Evolutionary conservation across 148 eudicot species (phyloP), one percentile per base, ranked within the genome.

Genomic region (Camellia japonica): DNA sequence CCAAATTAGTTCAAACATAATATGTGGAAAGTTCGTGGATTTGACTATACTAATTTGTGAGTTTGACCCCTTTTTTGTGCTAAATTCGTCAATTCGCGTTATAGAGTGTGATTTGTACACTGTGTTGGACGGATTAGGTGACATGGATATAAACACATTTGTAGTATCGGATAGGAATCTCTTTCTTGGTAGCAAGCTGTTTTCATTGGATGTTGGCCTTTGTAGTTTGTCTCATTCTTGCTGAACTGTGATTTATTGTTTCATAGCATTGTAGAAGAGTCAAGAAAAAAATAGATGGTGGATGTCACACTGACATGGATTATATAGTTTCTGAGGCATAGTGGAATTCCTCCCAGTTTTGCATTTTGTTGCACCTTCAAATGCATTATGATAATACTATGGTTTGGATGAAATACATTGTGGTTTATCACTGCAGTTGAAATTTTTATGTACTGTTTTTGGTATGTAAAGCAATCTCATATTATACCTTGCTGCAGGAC

Each of bases 361-460:
- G 67, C 30, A 63, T 63, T 8, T 8, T 63, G 19, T 63, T 63
- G 8, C 20, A 19, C 30, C 0, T 1, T 16, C 3, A 42, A 14
- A 64, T 23, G 42, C 68, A 64, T 64, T 64, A 11, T 9, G 43
- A 67, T 67, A 18, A 67, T 41, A 43, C 8, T 44, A 55, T n/a
- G 3, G 8, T 70, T n/a, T 44, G 49, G 73, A 70, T 70, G 73
- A n/a, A 70, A 46, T 46, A 8, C 55, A 18, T n/a, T 13, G 51
- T 68, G 51, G 72, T 23, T 68, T 68, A 13, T 68, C 70, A 66
- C 15, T 12, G 70, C 70, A 13, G 47, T 59, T 59, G 62, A 59
- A 55, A 55, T 55, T 59, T 3, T 16, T 59, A 2, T 59, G 62
- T 56, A 56, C n/a, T 59, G 62, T 54, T 59, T 59, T 56, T 56